Evolutionary conservation across 1,284 basidiomycete species (phyloP).

Genomic region (Mrakiaceae sp.): DNA sequence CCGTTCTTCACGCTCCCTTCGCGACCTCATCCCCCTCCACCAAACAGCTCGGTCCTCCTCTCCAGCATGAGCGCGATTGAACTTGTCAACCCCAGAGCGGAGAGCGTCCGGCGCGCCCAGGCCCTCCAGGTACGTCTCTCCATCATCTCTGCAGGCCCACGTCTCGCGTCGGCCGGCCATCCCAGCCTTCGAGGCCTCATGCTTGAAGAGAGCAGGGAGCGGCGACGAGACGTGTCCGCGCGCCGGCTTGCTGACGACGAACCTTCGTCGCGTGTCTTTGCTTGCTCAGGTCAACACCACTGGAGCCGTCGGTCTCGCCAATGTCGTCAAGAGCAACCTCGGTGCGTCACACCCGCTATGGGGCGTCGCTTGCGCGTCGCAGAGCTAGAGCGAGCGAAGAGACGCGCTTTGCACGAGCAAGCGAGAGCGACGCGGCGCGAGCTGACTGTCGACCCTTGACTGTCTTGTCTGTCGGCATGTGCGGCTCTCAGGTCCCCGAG

Average conservation of each 20-base stretch:
- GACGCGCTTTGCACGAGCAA: background rate
- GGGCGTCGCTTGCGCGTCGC: too few relatives aligned
- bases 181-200: too few relatives aligned
- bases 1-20: too few relatives aligned
- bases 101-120: slow-evolving; percentile 83
- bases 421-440: background rate
- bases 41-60: background rate
- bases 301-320: slow-evolving; percentile 94
- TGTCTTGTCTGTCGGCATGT: slow-evolving; percentile 14
- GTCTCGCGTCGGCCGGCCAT: too few relatives aligned
- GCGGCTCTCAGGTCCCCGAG: slow-evolving; percentile 60
- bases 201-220: too few relatives aligned
- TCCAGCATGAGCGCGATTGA: slow-evolving; percentile 47
- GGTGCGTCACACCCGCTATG: slow-evolving; percentile 42
- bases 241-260: slow-evolving; percentile 14
- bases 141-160: background rate
- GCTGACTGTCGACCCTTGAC: slow-evolving; percentile 9
- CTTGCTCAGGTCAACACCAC: slow-evolving; percentile 63
- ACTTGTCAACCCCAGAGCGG: slow-evolving; percentile 89
- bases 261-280: slow-evolving; percentile 16
- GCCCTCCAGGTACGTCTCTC: slow-evolving; percentile 72
- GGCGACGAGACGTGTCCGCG: background rate
- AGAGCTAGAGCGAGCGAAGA: background rate
- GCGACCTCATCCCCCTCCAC: background rate
- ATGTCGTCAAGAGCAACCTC: slow-evolving; percentile 93